phyloP scores from a whole-genome alignment of 305 asterid genomes.

The Fraxinus baroniana region DNA sequence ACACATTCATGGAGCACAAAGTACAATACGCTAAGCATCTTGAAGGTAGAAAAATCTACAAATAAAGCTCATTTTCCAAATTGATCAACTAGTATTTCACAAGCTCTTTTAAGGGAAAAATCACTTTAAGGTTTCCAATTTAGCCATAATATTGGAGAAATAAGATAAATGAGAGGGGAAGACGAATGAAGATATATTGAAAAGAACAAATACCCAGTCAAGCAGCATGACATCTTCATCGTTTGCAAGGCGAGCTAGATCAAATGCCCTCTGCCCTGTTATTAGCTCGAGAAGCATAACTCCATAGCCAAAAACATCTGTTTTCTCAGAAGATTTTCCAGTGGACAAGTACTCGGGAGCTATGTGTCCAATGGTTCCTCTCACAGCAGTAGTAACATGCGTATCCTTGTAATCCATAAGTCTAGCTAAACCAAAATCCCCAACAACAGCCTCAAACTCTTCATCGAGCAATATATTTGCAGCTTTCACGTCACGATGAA shows the following conservation, averaged over 20 bases:
- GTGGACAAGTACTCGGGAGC: conserved; percentile 68
- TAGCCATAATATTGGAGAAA: not conserved
- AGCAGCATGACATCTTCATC: conserved; percentile 71
- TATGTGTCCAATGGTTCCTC: conserved; percentile 66
- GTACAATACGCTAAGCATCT: not conserved
- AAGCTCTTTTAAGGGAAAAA: not conserved
- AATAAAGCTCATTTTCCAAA: not conserved
- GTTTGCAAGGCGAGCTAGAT: conserved; percentile 67
- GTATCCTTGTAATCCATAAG: conserved; percentile 69
- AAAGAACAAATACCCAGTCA: conserved; percentile 46
- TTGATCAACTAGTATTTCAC: not conserved
- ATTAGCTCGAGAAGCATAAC: conserved; percentile 70
- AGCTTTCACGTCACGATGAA: conserved; percentile 65
- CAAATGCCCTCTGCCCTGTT: conserved; percentile 66
- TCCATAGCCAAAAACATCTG: conserved; percentile 67
- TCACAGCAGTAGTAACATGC: conserved; percentile 63
- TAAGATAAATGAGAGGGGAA: not conserved
- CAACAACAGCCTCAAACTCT: conserved; percentile 66
- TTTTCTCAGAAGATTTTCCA: conserved; percentile 66
- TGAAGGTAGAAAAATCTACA: not conserved
- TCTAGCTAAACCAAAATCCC: conserved; percentile 65
- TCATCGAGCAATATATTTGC: conserved; percentile 60
- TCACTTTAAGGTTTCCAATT: not conserved
- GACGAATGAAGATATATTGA: not conserved
- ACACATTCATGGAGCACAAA: not conserved